phyloP scores from a whole-genome alignment of 768 basidiomycete species.

The Neoboletus brunneissimus region DNA sequence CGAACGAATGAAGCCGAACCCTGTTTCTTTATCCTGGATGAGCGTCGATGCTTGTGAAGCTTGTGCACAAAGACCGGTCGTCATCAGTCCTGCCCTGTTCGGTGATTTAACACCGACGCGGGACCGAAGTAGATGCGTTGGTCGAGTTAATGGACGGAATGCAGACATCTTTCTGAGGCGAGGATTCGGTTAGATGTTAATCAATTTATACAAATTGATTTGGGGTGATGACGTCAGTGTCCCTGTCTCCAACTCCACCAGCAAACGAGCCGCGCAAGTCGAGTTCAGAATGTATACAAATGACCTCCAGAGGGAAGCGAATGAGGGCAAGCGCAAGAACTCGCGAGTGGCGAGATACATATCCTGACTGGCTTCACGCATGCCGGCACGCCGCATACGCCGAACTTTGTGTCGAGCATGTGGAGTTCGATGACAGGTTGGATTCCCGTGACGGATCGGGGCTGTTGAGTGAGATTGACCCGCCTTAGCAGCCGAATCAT shows the following conservation, averaged over 20 bases:
- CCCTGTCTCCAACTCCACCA: neutral
- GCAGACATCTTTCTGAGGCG: neutral
- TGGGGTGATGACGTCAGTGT: slow-evolving; percentile 4
- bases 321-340: neutral
- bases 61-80: neutral
- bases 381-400: neutral
- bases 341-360: too few relatives aligned
- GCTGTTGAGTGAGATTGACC: too few relatives aligned
- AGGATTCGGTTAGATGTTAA: neutral
- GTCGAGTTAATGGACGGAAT: neutral
- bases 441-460: too few relatives aligned
- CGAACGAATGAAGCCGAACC: slow-evolving; percentile 17
- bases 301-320: too few relatives aligned
- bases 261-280: neutral
- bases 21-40: slow-evolving; percentile 10
- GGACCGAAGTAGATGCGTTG: neutral
- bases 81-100: neutral
- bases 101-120: neutral
- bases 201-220: neutral
- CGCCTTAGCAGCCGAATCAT: too few relatives aligned
- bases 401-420: neutral
- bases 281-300: too few relatives aligned
- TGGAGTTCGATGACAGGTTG: too few relatives aligned
- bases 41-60: neutral
- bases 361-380: neutral